A percentile compares a stretch with the other conserved stretches of the same genome.
Evolutionary conservation across 2,329 filamentous ascomycete species (phyloP).

Genomic region (Penicillium digitatum): DNA sequence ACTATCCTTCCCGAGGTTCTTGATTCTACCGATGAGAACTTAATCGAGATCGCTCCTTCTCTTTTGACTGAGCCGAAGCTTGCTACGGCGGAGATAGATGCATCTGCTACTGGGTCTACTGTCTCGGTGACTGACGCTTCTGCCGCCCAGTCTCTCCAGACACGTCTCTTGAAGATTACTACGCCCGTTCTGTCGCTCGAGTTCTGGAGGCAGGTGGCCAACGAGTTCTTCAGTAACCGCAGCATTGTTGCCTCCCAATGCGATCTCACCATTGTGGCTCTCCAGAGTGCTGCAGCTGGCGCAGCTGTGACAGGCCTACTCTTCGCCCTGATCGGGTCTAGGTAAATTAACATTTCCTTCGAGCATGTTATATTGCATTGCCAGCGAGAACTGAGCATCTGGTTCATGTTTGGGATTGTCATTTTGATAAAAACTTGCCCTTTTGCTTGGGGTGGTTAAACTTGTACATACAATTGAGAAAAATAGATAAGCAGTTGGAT

Average conservation of each 20-base stretch:
- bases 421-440: constrained; percentile 6
- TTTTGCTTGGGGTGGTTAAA: constrained; percentile 2
- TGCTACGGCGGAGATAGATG: not conserved
- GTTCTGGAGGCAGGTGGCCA: constrained; percentile 49
- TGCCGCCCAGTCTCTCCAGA: constrained; percentile 17
- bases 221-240: constrained; percentile 64
- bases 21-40: constrained; percentile 6
- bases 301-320: constrained; percentile 55
- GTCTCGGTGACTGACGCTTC: not conserved
- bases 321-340: constrained; percentile 49
- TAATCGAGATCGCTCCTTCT: constrained; percentile 2
- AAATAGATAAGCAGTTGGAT: constrained; percentile 14
- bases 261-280: constrained; percentile 65
- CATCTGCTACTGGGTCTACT: not conserved
- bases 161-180: constrained; percentile 23
- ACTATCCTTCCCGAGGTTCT: constrained; percentile 10
- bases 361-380: constrained; percentile 8
- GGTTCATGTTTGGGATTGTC: not conserved
- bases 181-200: constrained; percentile 31
- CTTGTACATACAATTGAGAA: constrained; percentile 21
- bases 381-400: not conserved
- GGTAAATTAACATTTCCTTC: constrained; percentile 27
- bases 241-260: constrained; percentile 61
- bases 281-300: constrained; percentile 65
- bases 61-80: not conserved